A percentile compares a stretch with the other conserved stretches of the same genome.
phyloP scores from a whole-genome alignment of 148 eudicot genomes.

The Amaranthus cruentus region DNA sequence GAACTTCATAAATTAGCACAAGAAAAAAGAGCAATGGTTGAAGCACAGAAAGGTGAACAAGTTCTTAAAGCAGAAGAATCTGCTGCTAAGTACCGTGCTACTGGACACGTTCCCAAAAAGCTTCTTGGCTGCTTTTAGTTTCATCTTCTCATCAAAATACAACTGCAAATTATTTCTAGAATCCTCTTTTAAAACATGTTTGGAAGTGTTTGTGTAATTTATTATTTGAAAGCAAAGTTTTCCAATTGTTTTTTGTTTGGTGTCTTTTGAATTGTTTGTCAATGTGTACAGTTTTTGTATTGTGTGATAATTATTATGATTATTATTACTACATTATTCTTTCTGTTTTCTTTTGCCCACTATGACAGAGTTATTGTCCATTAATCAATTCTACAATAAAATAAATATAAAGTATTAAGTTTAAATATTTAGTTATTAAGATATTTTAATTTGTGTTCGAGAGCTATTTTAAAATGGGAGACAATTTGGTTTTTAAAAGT shows the following conservation, averaged over 20 bases:
- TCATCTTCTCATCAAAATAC: neutral
- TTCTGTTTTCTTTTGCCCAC: neutral
- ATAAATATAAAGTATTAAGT: too few relatives aligned
- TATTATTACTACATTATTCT: neutral
- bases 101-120: conserved; percentile 44
- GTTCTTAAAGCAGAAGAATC: conserved; percentile 48
- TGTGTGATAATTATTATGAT: neutral
- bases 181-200: neutral
- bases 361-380: neutral
- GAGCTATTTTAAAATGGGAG: too few relatives aligned
- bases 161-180: neutral
- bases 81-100: conserved; percentile 52
- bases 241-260: conserved; percentile 15
- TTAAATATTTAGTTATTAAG: too few relatives aligned
- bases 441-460: too few relatives aligned
- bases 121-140: conserved; percentile 37
- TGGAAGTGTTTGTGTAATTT: conserved; percentile 2
- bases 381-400: too few relatives aligned
- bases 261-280: conserved; percentile 10
- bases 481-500: too few relatives aligned
- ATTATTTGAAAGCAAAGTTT: neutral
- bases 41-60: conserved; percentile 49
- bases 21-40: conserved; percentile 56
- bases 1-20: conserved; percentile 54
- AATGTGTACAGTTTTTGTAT: conserved; percentile 27